These are phyloP conservation scores for Penicillium crustosum DNA, from an alignment of 2,329 filamentous ascomycete species.

Conservation along the genomic window DNA sequence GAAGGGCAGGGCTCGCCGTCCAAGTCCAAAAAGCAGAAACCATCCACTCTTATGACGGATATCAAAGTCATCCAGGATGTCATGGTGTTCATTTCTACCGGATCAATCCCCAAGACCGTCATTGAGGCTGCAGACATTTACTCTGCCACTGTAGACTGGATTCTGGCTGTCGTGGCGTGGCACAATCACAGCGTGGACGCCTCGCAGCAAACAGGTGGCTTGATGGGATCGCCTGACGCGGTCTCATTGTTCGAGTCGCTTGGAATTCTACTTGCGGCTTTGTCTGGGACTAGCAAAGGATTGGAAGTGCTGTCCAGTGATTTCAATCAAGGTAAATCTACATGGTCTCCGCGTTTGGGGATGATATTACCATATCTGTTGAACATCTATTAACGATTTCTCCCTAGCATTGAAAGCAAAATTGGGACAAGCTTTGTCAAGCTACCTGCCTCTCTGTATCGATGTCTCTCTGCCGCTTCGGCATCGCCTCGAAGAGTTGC, in stretches of 20 bases:
- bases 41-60: conserved; percentile 44
- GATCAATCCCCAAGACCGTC: conserved; percentile 30
- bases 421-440: conserved; percentile 40
- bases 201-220: conserved; percentile 29
- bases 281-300: conserved; percentile 39
- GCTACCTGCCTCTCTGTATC: conserved; percentile 43
- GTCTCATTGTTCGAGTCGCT: conserved; percentile 44
- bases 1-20: not conserved
- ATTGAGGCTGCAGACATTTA: conserved; percentile 36
- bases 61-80: conserved; percentile 44
- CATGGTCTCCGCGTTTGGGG: not conserved
- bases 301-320: conserved; percentile 38
- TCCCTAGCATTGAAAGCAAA: conserved; percentile 36
- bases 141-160: conserved; percentile 39
- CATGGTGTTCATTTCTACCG: conserved; percentile 41
- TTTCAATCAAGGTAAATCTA: conserved; percentile 34
- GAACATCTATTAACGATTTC: conserved; percentile 7
- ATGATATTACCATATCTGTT: not conserved
- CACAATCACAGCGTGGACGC: conserved; percentile 30
- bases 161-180: conserved; percentile 39
- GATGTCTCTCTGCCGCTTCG: conserved; percentile 42
- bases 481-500: conserved; percentile 40
- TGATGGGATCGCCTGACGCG: conserved; percentile 39
- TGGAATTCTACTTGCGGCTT: conserved; percentile 42
- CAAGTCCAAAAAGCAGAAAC: conserved; percentile 10